Percentiles rank a stretch among this genome's conserved stretches.
Conservation (phyloP, 306 rosid genomes). For the Cucurbita maxima region DNA sequence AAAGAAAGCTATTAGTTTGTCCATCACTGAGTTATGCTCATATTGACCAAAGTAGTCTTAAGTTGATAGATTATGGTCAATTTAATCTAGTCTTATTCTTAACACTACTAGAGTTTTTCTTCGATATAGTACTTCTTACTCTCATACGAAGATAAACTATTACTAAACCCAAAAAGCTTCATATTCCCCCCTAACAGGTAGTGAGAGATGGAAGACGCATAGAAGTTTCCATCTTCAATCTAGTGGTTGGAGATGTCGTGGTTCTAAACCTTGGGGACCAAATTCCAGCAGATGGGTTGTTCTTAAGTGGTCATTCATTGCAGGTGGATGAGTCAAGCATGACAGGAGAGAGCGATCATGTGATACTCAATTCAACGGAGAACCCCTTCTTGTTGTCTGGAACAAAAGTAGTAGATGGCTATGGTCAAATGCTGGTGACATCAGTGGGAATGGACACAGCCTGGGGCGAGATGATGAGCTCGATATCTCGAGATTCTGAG, state of each 20-base stretch:
- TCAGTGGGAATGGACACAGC: constrained; percentile 74
- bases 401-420: constrained; percentile 64
- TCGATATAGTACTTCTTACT: neutral
- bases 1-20: neutral
- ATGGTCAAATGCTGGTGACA: constrained; percentile 51
- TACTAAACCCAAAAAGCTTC: neutral
- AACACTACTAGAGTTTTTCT: neutral
- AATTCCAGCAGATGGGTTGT: constrained; percentile 75
- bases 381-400: constrained; percentile 70
- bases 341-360: constrained; percentile 86
- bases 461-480: constrained; percentile 92
- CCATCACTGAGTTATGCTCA: neutral
- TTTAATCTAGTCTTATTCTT: neutral
- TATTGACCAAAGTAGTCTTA: neutral
- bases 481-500: constrained; percentile 39
- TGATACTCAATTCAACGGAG: constrained; percentile 31
- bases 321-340: constrained; percentile 80
- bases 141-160: neutral
- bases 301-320: constrained; percentile 52
- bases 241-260: constrained; percentile 64
- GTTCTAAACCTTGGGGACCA: constrained; percentile 65
- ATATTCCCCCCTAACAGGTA: constrained; percentile 2
- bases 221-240: constrained; percentile 46
- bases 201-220: constrained; percentile 44
- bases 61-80: neutral